phyloP scores from a whole-genome alignment of 208 protist species.

The Trypanosoma mega region DNA sequence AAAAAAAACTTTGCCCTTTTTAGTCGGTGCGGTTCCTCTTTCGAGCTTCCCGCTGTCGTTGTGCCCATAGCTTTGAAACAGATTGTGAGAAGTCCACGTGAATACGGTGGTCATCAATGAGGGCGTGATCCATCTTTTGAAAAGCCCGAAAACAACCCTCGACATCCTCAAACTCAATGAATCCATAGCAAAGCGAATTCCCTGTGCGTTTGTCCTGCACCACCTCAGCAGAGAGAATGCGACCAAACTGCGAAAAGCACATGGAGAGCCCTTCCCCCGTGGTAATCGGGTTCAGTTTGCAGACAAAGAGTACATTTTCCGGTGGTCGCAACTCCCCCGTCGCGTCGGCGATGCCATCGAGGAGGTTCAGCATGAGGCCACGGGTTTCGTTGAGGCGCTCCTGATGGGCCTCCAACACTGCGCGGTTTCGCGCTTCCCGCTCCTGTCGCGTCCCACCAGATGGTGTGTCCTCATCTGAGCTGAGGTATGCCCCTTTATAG shows the following conservation, averaged over 20 bases:
- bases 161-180: conserved; percentile 97
- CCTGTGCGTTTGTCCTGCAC: conserved; percentile 62
- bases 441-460: conserved; percentile 13
- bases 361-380: conserved; percentile 93
- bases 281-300: conserved; percentile 97
- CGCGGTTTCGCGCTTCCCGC: conserved; percentile 17
- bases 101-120: conserved; percentile 98
- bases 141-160: conserved; percentile 91
- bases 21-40: conserved; percentile 22
- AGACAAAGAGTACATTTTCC: conserved; percentile 99
- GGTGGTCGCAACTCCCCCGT: conserved; percentile 91
- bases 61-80: conserved; percentile 88
- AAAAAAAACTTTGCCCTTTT: conserved; percentile 11
- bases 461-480: conserved; percentile 59
- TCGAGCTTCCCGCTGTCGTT: conserved; percentile 54
- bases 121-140: conserved; percentile 97
- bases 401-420: conserved; percentile 35
- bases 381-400: conserved; percentile 70
- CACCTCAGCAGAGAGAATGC: conserved; percentile 85
- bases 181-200: conserved; percentile 96
- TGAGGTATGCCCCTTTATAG: conserved; percentile 61
- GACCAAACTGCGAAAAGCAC: conserved; percentile 97
- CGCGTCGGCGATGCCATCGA: conserved; percentile 95
- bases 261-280: conserved; percentile 93
- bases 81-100: conserved; percentile 98